These are phyloP conservation scores for Coemansia sp. DNA, from an alignment of 192 early-diverging fungal genomes.

Conservation along the genomic window DNA sequence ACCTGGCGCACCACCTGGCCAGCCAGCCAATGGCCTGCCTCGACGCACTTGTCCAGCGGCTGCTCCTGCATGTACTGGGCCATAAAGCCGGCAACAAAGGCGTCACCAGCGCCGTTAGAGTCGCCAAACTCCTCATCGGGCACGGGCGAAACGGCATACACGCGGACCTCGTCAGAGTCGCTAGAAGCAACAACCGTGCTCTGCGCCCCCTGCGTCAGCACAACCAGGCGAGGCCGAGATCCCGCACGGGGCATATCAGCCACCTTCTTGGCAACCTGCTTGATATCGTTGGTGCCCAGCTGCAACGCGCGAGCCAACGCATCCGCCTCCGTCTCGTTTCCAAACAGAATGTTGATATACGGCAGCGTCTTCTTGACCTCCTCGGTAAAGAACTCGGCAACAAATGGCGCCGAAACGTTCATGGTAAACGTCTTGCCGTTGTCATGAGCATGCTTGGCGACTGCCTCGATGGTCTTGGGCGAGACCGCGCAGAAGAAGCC, in stretches of 20 bases:
- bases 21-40: conserved; percentile 91
- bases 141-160: conserved; percentile 61
- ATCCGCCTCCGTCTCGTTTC: conserved; percentile 95
- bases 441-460: conserved; percentile 86
- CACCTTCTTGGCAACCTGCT: conserved; percentile 77
- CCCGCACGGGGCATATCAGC: conserved; percentile 82
- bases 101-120: conserved; percentile 98
- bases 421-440: conserved; percentile 83
- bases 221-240: conserved; percentile 73
- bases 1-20: conserved; percentile 77
- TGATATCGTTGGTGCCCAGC: conserved; percentile 69
- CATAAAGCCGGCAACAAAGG: conserved; percentile 93
- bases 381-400: conserved; percentile 90
- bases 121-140: conserved; percentile 77
- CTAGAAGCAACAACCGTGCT: conserved; percentile 58
- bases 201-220: conserved; percentile 78
- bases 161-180: conserved; percentile 61
- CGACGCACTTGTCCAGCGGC: conserved; percentile 61
- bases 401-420: conserved; percentile 96
- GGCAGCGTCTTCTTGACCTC: conserved; percentile 72
- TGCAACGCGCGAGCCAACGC: conserved; percentile 72
- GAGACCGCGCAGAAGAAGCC: conserved; percentile 95
- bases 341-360: conserved; percentile 92
- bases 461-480: conserved; percentile 73
- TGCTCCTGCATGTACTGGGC: conserved; percentile 76